phyloP scores from a whole-genome alignment of 345 rosid genomes.

The Abelmoschus esculentus region DNA sequence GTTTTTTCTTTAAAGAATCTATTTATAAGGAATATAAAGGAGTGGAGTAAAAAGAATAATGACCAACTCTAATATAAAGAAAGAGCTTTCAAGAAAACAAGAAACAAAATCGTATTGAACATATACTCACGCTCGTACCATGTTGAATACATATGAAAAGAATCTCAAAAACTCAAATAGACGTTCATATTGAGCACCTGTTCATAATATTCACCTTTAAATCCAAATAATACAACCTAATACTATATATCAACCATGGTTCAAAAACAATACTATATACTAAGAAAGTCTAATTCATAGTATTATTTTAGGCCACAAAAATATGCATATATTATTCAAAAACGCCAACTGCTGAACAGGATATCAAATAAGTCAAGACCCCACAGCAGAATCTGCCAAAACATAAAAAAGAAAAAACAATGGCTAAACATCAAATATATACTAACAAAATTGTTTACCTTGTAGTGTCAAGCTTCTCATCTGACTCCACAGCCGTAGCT shows the following conservation, averaged over 20 bases:
- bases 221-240: neutral
- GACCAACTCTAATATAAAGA: neutral
- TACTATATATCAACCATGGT: neutral
- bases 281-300: neutral
- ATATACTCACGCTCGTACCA: neutral
- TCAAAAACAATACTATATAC: neutral
- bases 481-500: slow-evolving; percentile 84
- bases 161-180: neutral
- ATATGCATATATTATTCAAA: neutral
- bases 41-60: neutral
- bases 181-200: neutral
- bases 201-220: neutral
- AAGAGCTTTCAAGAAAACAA: neutral
- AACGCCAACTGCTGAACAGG: neutral
- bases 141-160: neutral
- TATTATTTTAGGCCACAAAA: neutral
- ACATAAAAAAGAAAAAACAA: neutral
- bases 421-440: neutral
- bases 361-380: neutral
- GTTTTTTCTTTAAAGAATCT: neutral
- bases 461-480: slow-evolving; percentile 68
- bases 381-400: neutral
- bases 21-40: neutral
- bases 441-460: slow-evolving; percentile 36
- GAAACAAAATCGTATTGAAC: neutral